Evolutionary conservation across 129 eudicot genomes (phyloP).

Genomic region (Centaurea solstitialis): DNA sequence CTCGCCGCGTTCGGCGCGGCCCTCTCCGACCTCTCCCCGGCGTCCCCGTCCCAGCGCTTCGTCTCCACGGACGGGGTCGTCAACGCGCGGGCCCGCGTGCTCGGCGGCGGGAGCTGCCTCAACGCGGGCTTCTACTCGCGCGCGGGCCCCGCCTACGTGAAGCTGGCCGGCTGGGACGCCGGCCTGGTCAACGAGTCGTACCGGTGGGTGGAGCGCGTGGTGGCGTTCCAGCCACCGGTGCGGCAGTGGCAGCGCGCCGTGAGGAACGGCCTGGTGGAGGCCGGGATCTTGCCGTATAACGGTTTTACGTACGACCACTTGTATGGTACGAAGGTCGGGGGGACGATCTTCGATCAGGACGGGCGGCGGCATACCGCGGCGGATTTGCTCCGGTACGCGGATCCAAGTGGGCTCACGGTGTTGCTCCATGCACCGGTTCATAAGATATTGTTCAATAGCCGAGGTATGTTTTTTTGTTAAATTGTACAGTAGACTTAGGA

Average conservation of each 20-base stretch:
- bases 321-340: slow-evolving; percentile 82
- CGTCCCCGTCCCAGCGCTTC: slow-evolving; percentile 89
- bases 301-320: slow-evolving; percentile 86
- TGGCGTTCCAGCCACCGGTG: slow-evolving; percentile 79
- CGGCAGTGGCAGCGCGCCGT: slow-evolving; percentile 84
- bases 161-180: slow-evolving; percentile 70
- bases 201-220: slow-evolving; percentile 79
- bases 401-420: slow-evolving; percentile 62
- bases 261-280: slow-evolving; percentile 73
- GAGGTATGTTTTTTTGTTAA: too few species aligned
- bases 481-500: too few species aligned
- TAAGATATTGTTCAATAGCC: slow-evolving; percentile 53
- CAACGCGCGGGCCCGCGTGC: slow-evolving; percentile 75
- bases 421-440: slow-evolving; percentile 78
- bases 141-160: slow-evolving; percentile 54
- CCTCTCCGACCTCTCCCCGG: slow-evolving; percentile 65
- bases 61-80: slow-evolving; percentile 86
- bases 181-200: slow-evolving; percentile 72
- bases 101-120: slow-evolving; percentile 85
- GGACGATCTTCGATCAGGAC: slow-evolving; percentile 67
- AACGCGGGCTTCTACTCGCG: slow-evolving; percentile 94
- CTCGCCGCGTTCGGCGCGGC: slow-evolving; percentile 64
- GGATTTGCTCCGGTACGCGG: slow-evolving; percentile 68
- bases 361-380: slow-evolving; percentile 91
- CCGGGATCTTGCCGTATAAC: slow-evolving; percentile 65